phyloP scores from a whole-genome alignment of 2,329 filamentous ascomycete genomes.

The Aspergillus pseudonomiae region DNA sequence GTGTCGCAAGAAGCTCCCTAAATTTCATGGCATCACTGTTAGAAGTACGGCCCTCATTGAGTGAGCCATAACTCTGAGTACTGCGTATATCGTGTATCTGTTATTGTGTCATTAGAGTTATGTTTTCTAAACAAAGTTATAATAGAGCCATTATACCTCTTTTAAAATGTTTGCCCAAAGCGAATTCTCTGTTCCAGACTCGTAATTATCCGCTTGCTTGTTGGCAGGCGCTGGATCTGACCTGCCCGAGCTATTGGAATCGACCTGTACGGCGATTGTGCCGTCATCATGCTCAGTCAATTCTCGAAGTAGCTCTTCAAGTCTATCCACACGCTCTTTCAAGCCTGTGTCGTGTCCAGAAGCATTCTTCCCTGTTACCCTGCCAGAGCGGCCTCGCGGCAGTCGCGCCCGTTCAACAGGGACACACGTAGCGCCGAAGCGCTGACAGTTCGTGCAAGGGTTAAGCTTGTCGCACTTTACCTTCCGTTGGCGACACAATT shows the following conservation, averaged over 20 bases:
- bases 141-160: constrained; percentile 21
- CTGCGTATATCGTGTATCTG: constrained; percentile 3
- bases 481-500: constrained; percentile 36
- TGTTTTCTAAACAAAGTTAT: background rate
- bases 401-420: constrained; percentile 36
- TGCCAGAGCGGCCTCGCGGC: constrained; percentile 34
- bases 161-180: constrained; percentile 32
- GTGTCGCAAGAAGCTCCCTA: constrained; percentile 15
- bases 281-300: background rate
- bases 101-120: constrained; percentile 4
- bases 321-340: constrained; percentile 29
- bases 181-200: constrained; percentile 8
- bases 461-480: constrained; percentile 38
- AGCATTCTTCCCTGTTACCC: constrained; percentile 15
- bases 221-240: background rate
- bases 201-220: background rate
- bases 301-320: constrained; percentile 27
- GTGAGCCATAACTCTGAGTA: background rate
- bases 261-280: constrained; percentile 1
- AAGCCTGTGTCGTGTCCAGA: constrained; percentile 20
- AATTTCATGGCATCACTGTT: constrained; percentile 6
- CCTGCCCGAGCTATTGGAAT: background rate
- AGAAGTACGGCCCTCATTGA: background rate
- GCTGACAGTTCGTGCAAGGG: constrained; percentile 35
- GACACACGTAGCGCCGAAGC: constrained; percentile 28